Conservation (phyloP, 1,284 basidiomycete genomes). For the Ustilago lituana region DNA sequence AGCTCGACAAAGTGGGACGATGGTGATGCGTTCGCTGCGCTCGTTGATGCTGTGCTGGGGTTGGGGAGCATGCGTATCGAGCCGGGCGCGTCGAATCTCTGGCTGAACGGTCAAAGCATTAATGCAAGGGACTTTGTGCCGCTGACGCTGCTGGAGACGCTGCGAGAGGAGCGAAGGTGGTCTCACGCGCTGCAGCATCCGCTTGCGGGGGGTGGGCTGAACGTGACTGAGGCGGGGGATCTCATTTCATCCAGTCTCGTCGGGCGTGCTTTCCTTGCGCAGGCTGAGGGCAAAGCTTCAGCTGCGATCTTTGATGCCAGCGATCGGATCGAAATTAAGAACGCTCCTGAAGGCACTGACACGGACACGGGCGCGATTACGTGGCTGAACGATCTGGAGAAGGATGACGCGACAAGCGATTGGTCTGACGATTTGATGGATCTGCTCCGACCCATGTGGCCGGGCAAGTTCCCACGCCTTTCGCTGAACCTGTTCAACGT, state of each 20-base stretch:
- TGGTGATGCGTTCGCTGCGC: conserved; percentile 13
- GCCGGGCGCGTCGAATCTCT: conserved; percentile 53
- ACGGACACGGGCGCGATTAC: conserved; percentile 74
- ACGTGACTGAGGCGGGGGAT: conserved; percentile 76
- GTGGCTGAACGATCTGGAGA: conserved; percentile 91
- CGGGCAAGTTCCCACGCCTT: conserved; percentile 55
- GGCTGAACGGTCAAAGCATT: conserved; percentile 60
- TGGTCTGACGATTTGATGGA: conserved; percentile 45
- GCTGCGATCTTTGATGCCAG: conserved; percentile 60
- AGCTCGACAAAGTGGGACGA: conserved; percentile 40
- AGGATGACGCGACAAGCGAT: conserved; percentile 71
- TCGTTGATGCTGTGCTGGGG: conserved; percentile 36
- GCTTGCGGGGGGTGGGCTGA: conserved; percentile 76
- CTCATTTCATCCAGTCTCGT: conserved; percentile 70
- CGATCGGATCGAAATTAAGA: conserved; percentile 51
- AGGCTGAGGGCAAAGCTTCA: conserved; percentile 66
- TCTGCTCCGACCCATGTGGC: conserved; percentile 56
- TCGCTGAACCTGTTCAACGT: conserved; percentile 62
- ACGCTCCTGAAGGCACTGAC: not conserved
- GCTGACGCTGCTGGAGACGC: conserved; percentile 30
- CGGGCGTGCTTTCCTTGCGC: conserved; percentile 32
- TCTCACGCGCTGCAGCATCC: conserved; percentile 68
- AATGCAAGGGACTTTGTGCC: conserved; percentile 41
- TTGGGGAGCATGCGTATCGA: conserved; percentile 38
- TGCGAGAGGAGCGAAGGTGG: conserved; percentile 79